Evolutionary conservation across 2,329 filamentous ascomycete genomes (phyloP).

Genomic region (Aspergillus jensenii): DNA sequence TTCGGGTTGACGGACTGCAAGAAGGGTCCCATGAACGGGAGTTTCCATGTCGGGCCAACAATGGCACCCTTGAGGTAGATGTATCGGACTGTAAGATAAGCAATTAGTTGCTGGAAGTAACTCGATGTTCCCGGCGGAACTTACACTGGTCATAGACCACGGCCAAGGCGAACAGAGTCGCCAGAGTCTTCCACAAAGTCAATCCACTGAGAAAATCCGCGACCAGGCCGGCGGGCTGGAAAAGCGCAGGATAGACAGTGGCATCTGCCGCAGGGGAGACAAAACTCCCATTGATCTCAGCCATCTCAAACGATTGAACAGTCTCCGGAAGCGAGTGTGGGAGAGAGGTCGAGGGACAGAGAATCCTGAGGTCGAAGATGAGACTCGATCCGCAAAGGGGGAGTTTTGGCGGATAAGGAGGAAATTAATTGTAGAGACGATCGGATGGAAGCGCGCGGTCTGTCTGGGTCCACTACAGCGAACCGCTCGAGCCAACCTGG

Average conservation of each 20-base stretch:
- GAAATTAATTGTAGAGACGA: neutral
- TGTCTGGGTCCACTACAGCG: neutral
- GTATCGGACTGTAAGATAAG: conserved; percentile 63
- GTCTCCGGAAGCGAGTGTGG: conserved; percentile 16
- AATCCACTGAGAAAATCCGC: conserved; percentile 59
- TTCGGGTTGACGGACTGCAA: conserved; percentile 87
- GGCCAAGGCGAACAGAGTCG: conserved; percentile 69
- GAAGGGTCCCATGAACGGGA: conserved; percentile 93
- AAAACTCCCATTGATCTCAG: conserved; percentile 64
- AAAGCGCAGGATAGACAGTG: conserved; percentile 57
- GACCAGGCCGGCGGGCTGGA: conserved; percentile 46
- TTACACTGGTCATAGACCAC: conserved; percentile 88
- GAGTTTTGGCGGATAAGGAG: conserved; percentile 2
- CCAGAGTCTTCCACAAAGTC: conserved; percentile 64
- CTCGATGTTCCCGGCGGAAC: conserved; percentile 34
- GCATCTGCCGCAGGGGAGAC: conserved; percentile 67
- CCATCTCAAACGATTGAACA: conserved; percentile 30
- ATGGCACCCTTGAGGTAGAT: conserved; percentile 73
- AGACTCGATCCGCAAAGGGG: conserved; percentile 5
- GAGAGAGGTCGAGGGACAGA: conserved; percentile 11
- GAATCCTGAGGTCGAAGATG: conserved; percentile 5
- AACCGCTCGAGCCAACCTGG: neutral
- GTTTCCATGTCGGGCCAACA: conserved; percentile 71
- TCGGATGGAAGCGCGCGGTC: neutral
- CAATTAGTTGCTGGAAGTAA: neutral